These are phyloP conservation scores for Lepidium africanum DNA, from an alignment of 345 rosid genomes.

Conservation along the genomic window DNA sequence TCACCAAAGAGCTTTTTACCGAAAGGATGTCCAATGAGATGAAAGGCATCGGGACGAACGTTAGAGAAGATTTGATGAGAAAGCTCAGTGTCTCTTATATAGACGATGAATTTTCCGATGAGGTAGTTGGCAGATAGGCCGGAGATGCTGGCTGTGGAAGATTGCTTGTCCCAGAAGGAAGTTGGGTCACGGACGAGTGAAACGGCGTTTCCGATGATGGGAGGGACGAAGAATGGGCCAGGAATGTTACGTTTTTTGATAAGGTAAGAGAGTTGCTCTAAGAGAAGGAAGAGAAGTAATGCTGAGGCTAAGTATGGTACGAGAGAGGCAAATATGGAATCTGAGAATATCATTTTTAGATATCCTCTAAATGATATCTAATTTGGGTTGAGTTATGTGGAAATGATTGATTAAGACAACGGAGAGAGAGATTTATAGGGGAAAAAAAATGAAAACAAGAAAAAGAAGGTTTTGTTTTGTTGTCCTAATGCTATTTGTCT, in stretches of 20 bases:
- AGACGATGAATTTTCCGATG: conserved; percentile 61
- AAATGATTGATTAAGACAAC: too few relatives aligned
- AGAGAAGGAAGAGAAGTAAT: conserved; percentile 28
- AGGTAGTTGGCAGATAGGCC: conserved; percentile 70
- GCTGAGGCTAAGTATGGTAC: conserved; percentile 29
- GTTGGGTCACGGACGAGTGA: conserved; percentile 49
- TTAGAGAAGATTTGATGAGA: conserved; percentile 66
- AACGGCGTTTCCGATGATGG: conserved; percentile 59
- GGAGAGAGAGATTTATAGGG: too few relatives aligned
- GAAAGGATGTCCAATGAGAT: conserved; percentile 71
- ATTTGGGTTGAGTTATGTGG: too few relatives aligned
- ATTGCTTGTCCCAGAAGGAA: conserved; percentile 66
- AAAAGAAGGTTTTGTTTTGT: conserved; percentile 9
- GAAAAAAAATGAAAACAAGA: neutral
- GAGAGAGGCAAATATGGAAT: neutral
- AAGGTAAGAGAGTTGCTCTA: conserved; percentile 58
- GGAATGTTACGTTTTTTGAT: conserved; percentile 47
- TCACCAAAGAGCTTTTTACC: conserved; percentile 86
- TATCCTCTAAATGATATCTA: too few relatives aligned
- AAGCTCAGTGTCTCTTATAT: conserved; percentile 52
- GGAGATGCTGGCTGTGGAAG: conserved; percentile 22
- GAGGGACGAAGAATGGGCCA: conserved; percentile 55
- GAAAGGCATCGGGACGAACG: conserved; percentile 78
- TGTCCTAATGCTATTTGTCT: neutral
- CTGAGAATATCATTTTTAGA: neutral